Conservation (phyloP, 495 filamentous ascomycete genomes). For the Aspergillus homomorphus region DNA sequence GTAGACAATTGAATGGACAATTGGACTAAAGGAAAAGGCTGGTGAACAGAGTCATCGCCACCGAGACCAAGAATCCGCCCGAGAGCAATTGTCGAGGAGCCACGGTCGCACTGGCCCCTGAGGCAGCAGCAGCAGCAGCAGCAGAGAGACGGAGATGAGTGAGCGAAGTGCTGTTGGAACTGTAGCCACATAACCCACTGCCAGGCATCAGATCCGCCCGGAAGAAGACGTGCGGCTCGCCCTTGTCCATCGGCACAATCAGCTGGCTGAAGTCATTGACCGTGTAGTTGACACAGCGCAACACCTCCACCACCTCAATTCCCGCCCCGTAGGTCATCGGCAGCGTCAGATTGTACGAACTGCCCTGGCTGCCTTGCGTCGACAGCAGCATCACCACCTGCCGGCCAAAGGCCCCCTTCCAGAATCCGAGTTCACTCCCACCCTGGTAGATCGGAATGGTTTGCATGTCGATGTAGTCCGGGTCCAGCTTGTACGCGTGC, state of each 20-base stretch:
- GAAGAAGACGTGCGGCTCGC: constrained; percentile 44
- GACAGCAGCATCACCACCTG: constrained; percentile 55
- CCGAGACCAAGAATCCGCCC: not conserved
- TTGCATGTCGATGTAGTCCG: constrained; percentile 46
- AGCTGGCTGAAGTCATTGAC: constrained; percentile 35
- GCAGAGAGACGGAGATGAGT: not conserved
- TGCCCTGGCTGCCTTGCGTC: constrained; percentile 47
- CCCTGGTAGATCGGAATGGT: constrained; percentile 48
- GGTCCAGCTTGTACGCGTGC: constrained; percentile 47
- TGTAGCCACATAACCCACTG: constrained; percentile 25
- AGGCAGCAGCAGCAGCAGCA: not conserved
- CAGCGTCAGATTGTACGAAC: constrained; percentile 41
- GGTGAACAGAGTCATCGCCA: not conserved
- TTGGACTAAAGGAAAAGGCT: not conserved
- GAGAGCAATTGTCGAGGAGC: too few species aligned
- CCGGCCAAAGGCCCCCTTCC: constrained; percentile 51
- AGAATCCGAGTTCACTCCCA: constrained; percentile 49
- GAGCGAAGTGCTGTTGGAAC: not conserved
- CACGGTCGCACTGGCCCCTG: not conserved
- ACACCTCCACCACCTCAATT: constrained; percentile 44
- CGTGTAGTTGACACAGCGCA: constrained; percentile 38
- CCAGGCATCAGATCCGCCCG: constrained; percentile 16
- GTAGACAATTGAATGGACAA: too few species aligned
- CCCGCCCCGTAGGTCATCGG: constrained; percentile 30
- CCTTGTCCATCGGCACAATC: constrained; percentile 36